Base-by-base conservation (phyloP, 306 rosid genomes). In the Sophora flavescens region DNA sequence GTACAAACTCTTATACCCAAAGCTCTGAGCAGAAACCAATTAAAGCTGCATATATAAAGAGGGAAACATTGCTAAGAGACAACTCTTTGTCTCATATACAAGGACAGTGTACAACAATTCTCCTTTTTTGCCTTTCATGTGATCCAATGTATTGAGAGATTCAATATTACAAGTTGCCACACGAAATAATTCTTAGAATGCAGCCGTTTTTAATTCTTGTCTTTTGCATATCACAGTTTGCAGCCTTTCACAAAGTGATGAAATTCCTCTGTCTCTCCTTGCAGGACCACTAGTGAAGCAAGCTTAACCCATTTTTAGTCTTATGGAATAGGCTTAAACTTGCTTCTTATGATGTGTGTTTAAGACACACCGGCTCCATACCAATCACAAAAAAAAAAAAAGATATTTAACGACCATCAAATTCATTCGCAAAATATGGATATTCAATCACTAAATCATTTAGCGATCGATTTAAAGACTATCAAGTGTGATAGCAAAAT, bases 211-310 rank as follows among this genome's bases (percentile, higher is more conserved):
- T 68, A 5, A 36, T 62, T 41, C 52, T 10, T 70, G 81, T 82
- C 86, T 48, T 30, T 28, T 72, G 74, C 74, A 62, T 44, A 42
- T 64, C 26, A 71, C 16, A 12, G 15, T 57, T 76, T 83, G 71
- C 84, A 72, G 88, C 80, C 45, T 68, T 65, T 71, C 83, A 66
- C 80, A 26, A 60, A 74, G 86, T 47, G 82, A 70, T 61, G 68
- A 81, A 81, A 41, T 50, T 75, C 67, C 79, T 16, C 70, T 45
- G 80, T 50, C 68, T 60, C 59, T 44, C 32, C 44, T 16, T 72
- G 52, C 52, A 47, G 91, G 85, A 84, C 78, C 88, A 78, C 78
- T 75, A n/a, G n/a, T n/a, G 32, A 47, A 68, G 76, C 79, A 71
- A 44, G 58, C 62, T 11, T 6, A 72, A 67, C 26, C 75, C 53